Evolutionary conservation across 768 basidiomycete genomes (phyloP), one percentile per base, ranked within the genome.

Genomic region (Trichaptum fuscoviolaceum): DNA sequence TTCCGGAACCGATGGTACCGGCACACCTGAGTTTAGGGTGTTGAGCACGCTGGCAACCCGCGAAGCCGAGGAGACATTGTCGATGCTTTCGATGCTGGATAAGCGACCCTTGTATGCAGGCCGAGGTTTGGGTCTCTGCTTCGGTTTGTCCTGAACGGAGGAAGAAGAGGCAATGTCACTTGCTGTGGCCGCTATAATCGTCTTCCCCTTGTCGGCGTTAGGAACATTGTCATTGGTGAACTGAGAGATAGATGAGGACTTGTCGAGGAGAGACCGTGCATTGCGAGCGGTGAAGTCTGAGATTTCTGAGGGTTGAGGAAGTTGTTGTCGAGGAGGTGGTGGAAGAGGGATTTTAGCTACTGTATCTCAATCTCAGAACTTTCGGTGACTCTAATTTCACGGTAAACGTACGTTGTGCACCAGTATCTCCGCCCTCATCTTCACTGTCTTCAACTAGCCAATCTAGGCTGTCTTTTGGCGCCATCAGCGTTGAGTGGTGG

Each of bases 381-480:
- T 35, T 34, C 23, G 6, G 35, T 52, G 42, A 62, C 64, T 35
- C 34, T 6, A 20, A 27, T 12, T 30, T 26, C 35, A 25, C 30
- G 58, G 64, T 66, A 58, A 65, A 67, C 30, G 57, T 27, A 57
- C 63, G 60, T 58, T 57, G 64, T 20, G 36, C 63, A 30, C 8
- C 59, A 2, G 30, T 3, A 24, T 63, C 57, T 1, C 0, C 58
- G 35, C 66, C 73, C 62, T 82, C 81, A 27, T 75, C 81, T 63
- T 82, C 81, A 71, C 84, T 85, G 70, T 82, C 84, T 26, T 80
- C 80, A 63, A 85, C 79, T n/a, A 83, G 73, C 73, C 83, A 83
- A 66, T 82, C 76, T 30, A 70, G 65, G 7, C 35, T 59, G 12
- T 17, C 59, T 61, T 61, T 61, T 17, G 59, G 59, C 23, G 12